phyloP scores from a whole-genome alignment of 1,139 yeast species.

The Candida tetrigidarum region DNA sequence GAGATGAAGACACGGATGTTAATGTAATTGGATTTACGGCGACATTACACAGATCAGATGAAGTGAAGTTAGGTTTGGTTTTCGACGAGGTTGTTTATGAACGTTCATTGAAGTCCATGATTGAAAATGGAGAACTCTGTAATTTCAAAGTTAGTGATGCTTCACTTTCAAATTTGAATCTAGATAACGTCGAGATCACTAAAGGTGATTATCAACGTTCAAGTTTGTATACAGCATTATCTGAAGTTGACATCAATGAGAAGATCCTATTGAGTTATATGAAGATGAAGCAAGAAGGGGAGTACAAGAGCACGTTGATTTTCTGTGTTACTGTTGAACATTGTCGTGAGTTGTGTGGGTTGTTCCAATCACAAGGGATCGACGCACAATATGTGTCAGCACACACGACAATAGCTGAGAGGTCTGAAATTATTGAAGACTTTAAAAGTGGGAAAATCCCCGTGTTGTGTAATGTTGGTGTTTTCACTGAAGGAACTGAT shows the following conservation, averaged over 20 bases:
- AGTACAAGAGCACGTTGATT: conserved; percentile 65
- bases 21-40: conserved; percentile 88
- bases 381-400: conserved; percentile 80
- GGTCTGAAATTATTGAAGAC: conserved; percentile 57
- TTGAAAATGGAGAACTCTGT: conserved; percentile 67
- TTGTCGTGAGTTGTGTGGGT: conserved; percentile 56
- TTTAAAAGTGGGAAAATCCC: conserved; percentile 67
- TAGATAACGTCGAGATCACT: conserved; percentile 32
- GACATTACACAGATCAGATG: conserved; percentile 72
- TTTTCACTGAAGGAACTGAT: conserved; percentile 95
- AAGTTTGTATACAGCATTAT: conserved; percentile 58
- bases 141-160: conserved; percentile 71
- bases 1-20: conserved; percentile 41
- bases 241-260: conserved; percentile 41
- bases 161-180: conserved; percentile 43
- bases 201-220: conserved; percentile 59
- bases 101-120: conserved; percentile 68
- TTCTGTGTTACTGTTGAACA: conserved; percentile 82
- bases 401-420: conserved; percentile 54
- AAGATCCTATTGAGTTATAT: conserved; percentile 53
- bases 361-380: conserved; percentile 62
- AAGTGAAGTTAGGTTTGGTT: conserved; percentile 55
- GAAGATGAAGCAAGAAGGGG: conserved; percentile 37
- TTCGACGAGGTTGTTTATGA: conserved; percentile 82
- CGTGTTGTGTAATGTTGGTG: conserved; percentile 85